A percentile compares a stretch with the other conserved stretches of the same genome.
These are phyloP conservation scores for Diplotaxis tenuifolia DNA, from an alignment of 345 rosid species.

Conservation along the genomic window DNA sequence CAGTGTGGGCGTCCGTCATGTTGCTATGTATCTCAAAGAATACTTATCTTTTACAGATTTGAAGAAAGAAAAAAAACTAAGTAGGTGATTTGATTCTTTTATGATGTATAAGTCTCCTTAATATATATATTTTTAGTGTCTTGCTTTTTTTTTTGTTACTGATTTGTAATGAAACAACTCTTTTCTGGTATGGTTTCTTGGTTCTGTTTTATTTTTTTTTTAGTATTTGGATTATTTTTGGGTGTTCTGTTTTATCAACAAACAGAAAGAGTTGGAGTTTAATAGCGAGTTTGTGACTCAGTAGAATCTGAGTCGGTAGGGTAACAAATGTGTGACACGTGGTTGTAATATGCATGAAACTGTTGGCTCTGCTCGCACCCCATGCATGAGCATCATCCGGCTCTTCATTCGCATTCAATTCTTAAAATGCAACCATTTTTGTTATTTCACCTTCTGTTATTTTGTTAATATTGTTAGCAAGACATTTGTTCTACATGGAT, in stretches of 20 bases:
- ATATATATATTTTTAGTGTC: not conserved
- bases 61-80: not conserved
- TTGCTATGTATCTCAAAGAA: not conserved
- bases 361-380: not conserved
- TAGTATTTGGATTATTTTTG: slow-evolving; percentile 8
- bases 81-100: not conserved
- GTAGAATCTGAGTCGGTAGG: not conserved
- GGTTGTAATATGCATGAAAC: not conserved
- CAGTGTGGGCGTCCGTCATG: slow-evolving; percentile 26
- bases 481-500: not conserved
- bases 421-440: not conserved
- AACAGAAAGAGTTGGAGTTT: not conserved
- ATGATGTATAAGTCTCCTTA: not conserved
- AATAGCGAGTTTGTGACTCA: not conserved
- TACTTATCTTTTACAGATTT: slow-evolving; percentile 15
- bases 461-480: not conserved
- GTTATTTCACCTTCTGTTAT: not conserved
- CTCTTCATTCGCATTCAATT: not conserved
- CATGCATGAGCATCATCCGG: not conserved
- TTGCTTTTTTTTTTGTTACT: not conserved
- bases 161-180: slow-evolving; percentile 2
- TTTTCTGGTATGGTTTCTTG: slow-evolving; percentile 19
- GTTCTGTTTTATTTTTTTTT: slow-evolving; percentile 13
- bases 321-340: not conserved
- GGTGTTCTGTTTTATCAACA: not conserved